Evolutionary conservation across 345 rosid genomes (phyloP).

Genomic region (Pistacia vera): DNA sequence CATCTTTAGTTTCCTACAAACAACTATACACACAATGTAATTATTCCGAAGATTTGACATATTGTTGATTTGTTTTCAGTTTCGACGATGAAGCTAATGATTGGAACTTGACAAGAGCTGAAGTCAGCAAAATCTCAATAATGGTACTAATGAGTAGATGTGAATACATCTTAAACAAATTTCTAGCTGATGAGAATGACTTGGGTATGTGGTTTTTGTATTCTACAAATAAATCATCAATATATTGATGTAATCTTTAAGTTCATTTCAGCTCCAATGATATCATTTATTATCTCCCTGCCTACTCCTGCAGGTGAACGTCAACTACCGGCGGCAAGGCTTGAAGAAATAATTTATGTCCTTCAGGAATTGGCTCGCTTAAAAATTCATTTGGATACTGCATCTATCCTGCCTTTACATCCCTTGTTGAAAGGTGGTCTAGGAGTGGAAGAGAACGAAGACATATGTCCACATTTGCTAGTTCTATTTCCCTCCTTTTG

Average conservation of each 20-base stretch:
- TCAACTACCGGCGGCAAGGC: constrained; percentile 68
- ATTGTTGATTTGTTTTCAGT: constrained; percentile 35
- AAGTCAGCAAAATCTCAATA: constrained; percentile 79
- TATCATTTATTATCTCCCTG: neutral
- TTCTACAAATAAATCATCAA: neutral
- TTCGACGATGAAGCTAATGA: constrained; percentile 43
- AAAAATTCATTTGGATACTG: constrained; percentile 66
- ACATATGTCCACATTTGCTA: constrained; percentile 65
- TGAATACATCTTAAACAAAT: constrained; percentile 68
- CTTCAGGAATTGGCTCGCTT: constrained; percentile 69
- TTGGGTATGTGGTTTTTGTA: constrained; percentile 49
- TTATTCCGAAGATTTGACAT: constrained; percentile 20
- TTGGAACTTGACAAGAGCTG: constrained; percentile 66
- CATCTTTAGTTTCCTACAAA: neutral
- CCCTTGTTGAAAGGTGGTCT: constrained; percentile 56
- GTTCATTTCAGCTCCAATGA: neutral
- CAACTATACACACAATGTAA: neutral
- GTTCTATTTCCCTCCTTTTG: constrained; percentile 86
- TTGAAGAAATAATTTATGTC: constrained; percentile 71
- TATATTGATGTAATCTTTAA: neutral
- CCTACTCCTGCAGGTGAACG: constrained; percentile 57
- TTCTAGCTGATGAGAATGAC: constrained; percentile 67
- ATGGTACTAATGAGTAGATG: constrained; percentile 69
- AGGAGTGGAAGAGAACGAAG: constrained; percentile 32
- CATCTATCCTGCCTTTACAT: constrained; percentile 66